A percentile compares a stretch with the other conserved stretches of the same genome.
phyloP scores from a whole-genome alignment of 495 filamentous ascomycete species.

The Trichoderma virens region DNA sequence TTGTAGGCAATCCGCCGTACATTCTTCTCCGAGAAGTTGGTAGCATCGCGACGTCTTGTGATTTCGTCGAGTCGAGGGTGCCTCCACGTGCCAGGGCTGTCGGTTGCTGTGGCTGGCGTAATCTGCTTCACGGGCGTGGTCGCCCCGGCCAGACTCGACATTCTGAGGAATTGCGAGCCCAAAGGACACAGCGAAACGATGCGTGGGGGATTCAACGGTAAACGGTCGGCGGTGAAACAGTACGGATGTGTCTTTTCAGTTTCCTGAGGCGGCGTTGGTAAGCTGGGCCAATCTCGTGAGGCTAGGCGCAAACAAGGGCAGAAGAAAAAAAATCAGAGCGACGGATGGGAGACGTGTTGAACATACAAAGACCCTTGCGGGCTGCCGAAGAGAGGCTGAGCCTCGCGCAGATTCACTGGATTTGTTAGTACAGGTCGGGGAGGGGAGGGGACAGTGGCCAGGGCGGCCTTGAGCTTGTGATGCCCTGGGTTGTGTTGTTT shows the following conservation, averaged over 20 bases:
- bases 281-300: not conserved
- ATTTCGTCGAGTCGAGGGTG: slow-evolving; percentile 80
- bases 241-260: not conserved
- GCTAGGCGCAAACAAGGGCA: not conserved
- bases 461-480: slow-evolving; percentile 5
- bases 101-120: slow-evolving; percentile 26
- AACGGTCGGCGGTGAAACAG: not conserved
- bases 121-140: slow-evolving; percentile 39
- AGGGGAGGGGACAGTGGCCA: not conserved
- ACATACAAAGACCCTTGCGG: not conserved
- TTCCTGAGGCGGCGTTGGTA: slow-evolving; percentile 1
- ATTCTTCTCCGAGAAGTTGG: slow-evolving; percentile 65
- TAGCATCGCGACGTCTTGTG: slow-evolving; percentile 60
- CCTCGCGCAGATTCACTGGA: not conserved
- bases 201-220: not conserved
- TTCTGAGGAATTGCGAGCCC: not conserved
- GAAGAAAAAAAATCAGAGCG: not conserved
- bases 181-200: too few relatives aligned
- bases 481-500: not conserved
- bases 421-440: not conserved
- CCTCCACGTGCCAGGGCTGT: slow-evolving; percentile 71
- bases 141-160: not conserved
- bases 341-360: not conserved
- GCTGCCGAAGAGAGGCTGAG: not conserved
- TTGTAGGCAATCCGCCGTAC: slow-evolving; percentile 60